Evolutionary conservation across 2,329 filamentous ascomycete genomes (phyloP).

Genomic region (Polychaeton citri): DNA sequence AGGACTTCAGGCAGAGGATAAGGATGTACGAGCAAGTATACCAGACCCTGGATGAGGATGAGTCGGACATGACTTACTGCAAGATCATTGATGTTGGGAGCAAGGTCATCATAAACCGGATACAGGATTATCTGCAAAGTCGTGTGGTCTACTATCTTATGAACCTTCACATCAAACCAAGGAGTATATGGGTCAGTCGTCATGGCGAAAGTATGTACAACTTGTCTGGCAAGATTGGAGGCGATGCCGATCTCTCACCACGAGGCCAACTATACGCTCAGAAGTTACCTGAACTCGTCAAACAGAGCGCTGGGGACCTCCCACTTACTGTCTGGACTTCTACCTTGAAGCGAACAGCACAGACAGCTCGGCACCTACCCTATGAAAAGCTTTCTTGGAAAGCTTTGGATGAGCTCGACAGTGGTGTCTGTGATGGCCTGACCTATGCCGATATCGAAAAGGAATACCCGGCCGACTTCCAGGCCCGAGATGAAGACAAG

Average conservation of each 20-base stretch:
- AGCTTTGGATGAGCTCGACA: slow-evolving; percentile 91
- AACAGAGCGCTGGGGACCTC: slow-evolving; percentile 68
- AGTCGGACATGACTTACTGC: slow-evolving; percentile 80
- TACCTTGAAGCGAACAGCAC: slow-evolving; percentile 71
- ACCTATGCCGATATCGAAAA: slow-evolving; percentile 94
- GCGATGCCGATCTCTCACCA: slow-evolving; percentile 73
- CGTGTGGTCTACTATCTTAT: slow-evolving; percentile 96
- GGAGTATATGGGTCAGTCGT: slow-evolving; percentile 91
- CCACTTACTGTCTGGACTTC: slow-evolving; percentile 64
- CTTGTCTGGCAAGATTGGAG: slow-evolving; percentile 78
- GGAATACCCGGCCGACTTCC: slow-evolving; percentile 85
- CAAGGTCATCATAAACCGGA: slow-evolving; percentile 95
- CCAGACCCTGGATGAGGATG: slow-evolving; percentile 80
- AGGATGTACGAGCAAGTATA: slow-evolving; percentile 97
- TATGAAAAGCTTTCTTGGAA: slow-evolving; percentile 99
- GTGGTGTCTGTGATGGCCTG: slow-evolving; percentile 88
- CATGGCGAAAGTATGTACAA: slow-evolving; percentile 95
- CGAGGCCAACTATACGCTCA: slow-evolving; percentile 79
- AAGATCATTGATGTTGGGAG: slow-evolving; percentile 95
- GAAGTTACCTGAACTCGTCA: slow-evolving; percentile 71
- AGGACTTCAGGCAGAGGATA: slow-evolving; percentile 88
- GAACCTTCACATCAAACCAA: slow-evolving; percentile 93
- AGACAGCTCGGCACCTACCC: slow-evolving; percentile 74
- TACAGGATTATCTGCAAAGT: slow-evolving; percentile 92
- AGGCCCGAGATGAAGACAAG: slow-evolving; percentile 91